phyloP scores from a whole-genome alignment of 805 yeast species.

The Candida hispaniensis region DNA sequence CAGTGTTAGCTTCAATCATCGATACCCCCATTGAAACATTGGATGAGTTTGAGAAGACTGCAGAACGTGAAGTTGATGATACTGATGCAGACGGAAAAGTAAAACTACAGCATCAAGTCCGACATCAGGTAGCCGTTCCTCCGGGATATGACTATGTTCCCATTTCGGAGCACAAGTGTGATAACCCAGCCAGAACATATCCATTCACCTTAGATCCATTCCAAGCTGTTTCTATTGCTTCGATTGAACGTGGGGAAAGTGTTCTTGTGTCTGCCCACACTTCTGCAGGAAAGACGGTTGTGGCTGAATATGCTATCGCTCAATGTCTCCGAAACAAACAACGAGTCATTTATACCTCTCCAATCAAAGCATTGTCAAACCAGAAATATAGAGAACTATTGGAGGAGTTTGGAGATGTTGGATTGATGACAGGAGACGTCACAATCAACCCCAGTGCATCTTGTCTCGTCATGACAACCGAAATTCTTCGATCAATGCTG shows the following conservation, averaged over 20 bases:
- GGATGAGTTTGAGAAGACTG: slow-evolving; percentile 80
- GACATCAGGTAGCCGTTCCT: slow-evolving; percentile 96
- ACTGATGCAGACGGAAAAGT: slow-evolving; percentile 36
- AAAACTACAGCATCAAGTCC: slow-evolving; percentile 79
- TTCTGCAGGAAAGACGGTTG: slow-evolving; percentile 95
- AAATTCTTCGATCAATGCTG: slow-evolving; percentile 90
- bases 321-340: slow-evolving; percentile 86
- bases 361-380: slow-evolving; percentile 88
- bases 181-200: slow-evolving; percentile 71
- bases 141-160: slow-evolving; percentile 83
- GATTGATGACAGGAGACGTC: slow-evolving; percentile 98
- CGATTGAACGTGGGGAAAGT: slow-evolving; percentile 89
- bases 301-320: slow-evolving; percentile 94
- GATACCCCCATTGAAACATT: slow-evolving; percentile 4
- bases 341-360: slow-evolving; percentile 90
- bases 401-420: slow-evolving; percentile 94
- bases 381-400: slow-evolving; percentile 87
- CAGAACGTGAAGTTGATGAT: slow-evolving; percentile 64
- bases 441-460: slow-evolving; percentile 98
- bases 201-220: slow-evolving; percentile 94
- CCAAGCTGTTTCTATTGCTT: slow-evolving; percentile 92
- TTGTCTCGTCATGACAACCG: slow-evolving; percentile 97
- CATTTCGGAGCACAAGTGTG: slow-evolving; percentile 73
- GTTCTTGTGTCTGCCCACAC: slow-evolving; percentile 97
- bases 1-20: not conserved